Conservation (phyloP, 345 rosid genomes). For the Odontarrhena argentea region DNA sequence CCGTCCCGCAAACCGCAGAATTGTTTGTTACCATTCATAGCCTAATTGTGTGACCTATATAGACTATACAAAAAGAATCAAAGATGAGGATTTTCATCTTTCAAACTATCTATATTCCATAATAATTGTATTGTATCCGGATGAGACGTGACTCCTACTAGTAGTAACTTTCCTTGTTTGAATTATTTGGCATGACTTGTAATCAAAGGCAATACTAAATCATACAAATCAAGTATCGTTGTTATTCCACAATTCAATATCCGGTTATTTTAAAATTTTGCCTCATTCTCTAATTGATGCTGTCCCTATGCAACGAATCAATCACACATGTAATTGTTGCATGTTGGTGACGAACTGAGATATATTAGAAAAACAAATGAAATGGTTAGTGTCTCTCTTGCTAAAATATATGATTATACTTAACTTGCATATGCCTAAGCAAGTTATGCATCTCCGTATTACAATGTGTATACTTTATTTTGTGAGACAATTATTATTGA, state of each 20-base stretch:
- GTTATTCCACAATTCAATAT: slow-evolving; percentile 13
- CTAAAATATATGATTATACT: neutral
- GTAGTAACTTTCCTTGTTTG: slow-evolving; percentile 8
- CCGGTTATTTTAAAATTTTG: neutral
- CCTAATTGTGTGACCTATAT: slow-evolving; percentile 7
- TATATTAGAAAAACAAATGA: too few relatives aligned
- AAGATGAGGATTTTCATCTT: slow-evolving; percentile 7
- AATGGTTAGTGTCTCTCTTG: too few relatives aligned
- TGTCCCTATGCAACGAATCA: slow-evolving; percentile 31
- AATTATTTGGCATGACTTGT: slow-evolving; percentile 28
- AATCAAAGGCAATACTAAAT: slow-evolving; percentile 30
- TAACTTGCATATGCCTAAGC: slow-evolving; percentile 15
- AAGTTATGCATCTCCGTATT: slow-evolving; percentile 4
- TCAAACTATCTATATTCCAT: neutral
- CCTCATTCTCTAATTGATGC: neutral
- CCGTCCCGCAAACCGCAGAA: too few relatives aligned
- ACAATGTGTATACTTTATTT: neutral
- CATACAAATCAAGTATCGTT: slow-evolving; percentile 4
- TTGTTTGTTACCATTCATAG: neutral
- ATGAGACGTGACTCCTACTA: slow-evolving; percentile 36
- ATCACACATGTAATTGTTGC: slow-evolving; percentile 3
- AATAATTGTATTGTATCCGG: slow-evolving; percentile 16
- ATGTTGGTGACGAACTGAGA: neutral
- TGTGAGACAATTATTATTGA: neutral
- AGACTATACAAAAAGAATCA: slow-evolving; percentile 2